Conservation (phyloP, 352 stramenopile genomes). For the Phytophthora palmivora region DNA sequence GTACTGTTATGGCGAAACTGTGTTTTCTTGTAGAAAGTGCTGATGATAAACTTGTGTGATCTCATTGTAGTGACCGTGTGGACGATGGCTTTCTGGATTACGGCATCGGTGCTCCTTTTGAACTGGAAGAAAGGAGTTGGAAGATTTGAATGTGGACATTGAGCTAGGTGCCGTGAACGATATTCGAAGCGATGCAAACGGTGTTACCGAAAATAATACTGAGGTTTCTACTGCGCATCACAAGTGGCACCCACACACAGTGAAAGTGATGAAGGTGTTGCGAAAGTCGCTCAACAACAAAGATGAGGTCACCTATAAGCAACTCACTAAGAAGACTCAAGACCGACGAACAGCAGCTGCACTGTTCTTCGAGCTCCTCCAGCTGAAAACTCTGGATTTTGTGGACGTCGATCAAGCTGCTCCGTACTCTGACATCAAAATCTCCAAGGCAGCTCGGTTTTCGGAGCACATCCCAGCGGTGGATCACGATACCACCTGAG, state of each 20-base stretch:
- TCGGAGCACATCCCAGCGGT: constrained; percentile 81
- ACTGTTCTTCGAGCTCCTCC: constrained; percentile 97
- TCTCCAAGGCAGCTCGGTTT: constrained; percentile 78
- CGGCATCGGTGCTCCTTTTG: constrained; percentile 58
- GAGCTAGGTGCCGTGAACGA: constrained; percentile 85
- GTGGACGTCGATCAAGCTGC: constrained; percentile 94
- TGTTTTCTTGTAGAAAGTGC: neutral
- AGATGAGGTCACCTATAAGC: constrained; percentile 84
- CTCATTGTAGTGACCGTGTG: constrained; percentile 39
- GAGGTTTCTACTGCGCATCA: constrained; percentile 73
- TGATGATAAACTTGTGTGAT: constrained; percentile 9
- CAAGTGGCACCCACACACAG: constrained; percentile 98
- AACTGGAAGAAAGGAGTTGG: constrained; percentile 59
- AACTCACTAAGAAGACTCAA: constrained; percentile 84
- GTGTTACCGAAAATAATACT: constrained; percentile 39
- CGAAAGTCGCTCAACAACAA: constrained; percentile 79
- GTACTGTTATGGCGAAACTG: neutral
- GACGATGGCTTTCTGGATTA: constrained; percentile 59
- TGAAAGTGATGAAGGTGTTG: constrained; percentile 95
- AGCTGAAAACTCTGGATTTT: constrained; percentile 98
- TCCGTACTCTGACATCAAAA: constrained; percentile 95
- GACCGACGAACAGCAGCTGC: constrained; percentile 91
- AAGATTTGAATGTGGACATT: constrained; percentile 83
- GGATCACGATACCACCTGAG: constrained; percentile 46
- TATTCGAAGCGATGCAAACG: constrained; percentile 68